Percentiles rank a stretch among this genome's conserved stretches.
Evolutionary conservation across 805 yeast species (phyloP).

Genomic region (Candida andamanensis): DNA sequence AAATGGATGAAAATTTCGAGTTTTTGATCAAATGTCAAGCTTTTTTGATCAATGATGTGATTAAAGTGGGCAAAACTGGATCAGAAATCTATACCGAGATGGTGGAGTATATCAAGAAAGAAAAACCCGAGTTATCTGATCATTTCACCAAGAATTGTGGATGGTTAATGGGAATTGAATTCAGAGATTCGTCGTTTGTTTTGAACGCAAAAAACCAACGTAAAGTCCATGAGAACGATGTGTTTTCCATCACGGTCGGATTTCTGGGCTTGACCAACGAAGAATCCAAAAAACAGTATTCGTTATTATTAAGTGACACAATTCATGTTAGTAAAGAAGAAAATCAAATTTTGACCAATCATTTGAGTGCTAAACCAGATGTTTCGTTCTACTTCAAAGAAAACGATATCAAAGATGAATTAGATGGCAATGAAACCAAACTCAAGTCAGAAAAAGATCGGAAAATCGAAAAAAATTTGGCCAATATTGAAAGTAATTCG

Average conservation of each 20-base stretch:
- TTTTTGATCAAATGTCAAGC: constrained; percentile 66
- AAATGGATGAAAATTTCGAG: constrained; percentile 75
- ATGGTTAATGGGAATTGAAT: constrained; percentile 84
- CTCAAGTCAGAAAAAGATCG: constrained; percentile 37
- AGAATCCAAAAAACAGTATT: constrained; percentile 48
- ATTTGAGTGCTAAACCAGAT: constrained; percentile 66
- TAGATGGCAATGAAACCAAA: constrained; percentile 18
- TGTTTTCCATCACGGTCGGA: constrained; percentile 73
- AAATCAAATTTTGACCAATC: constrained; percentile 66
- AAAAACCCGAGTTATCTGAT: constrained; percentile 59
- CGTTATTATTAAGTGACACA: constrained; percentile 77
- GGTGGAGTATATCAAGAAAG: constrained; percentile 47
- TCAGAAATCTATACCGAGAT: constrained; percentile 63
- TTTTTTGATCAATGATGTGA: constrained; percentile 46
- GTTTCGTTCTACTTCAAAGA: constrained; percentile 80
- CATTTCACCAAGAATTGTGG: constrained; percentile 78
- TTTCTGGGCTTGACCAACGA: constrained; percentile 57
- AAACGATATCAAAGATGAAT: constrained; percentile 26
- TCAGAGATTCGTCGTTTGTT: constrained; percentile 72
- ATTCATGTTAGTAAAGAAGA: constrained; percentile 59
- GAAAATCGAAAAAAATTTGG: constrained; percentile 25
- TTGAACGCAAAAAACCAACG: constrained; percentile 71
- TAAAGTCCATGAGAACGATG: constrained; percentile 62
- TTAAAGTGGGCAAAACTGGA: constrained; percentile 68
- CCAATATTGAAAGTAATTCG: constrained; percentile 40